Conservation (phyloP, 177 flowering plant genomes). For the Vitis hybrid region DNA sequence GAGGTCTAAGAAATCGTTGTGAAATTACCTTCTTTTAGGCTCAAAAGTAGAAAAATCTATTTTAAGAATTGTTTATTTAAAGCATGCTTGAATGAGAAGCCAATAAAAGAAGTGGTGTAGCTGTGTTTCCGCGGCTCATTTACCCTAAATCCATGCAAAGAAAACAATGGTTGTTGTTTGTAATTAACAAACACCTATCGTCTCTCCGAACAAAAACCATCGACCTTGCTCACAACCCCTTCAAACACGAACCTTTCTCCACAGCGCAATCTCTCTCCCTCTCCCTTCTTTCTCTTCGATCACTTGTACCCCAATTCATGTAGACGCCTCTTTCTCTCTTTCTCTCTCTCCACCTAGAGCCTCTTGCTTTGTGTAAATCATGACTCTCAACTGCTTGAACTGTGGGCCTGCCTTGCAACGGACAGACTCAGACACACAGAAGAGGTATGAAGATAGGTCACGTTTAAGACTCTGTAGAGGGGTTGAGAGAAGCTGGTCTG, state of each 20-base stretch:
- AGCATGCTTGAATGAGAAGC: no score
- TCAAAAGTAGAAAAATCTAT: no score
- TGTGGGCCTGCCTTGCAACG: constrained; percentile 29
- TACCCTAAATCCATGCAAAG: background rate
- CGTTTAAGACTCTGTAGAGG: background rate
- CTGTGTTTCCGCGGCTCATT: background rate
- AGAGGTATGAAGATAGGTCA: background rate
- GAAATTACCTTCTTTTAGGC: no score
- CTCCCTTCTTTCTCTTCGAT: background rate
- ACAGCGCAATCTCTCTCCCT: background rate
- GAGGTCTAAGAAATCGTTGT: no score
- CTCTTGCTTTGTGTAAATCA: background rate
- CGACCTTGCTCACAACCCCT: no score
- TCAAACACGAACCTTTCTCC: background rate
- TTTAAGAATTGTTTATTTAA: no score
- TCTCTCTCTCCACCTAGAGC: background rate
- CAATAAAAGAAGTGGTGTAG: constrained; percentile 2
- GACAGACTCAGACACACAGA: constrained; percentile 22
- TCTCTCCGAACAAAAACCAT: no score
- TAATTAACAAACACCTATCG: no score
- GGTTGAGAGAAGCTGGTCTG: constrained; percentile 38
- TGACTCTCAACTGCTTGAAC: constrained; percentile 41
- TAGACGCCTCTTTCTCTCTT: background rate
- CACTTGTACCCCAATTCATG: background rate
- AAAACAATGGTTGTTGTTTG: background rate